Base-by-base conservation (phyloP, 192 early-diverging fungal genomes). In the Backusella parvicylindrica region DNA sequence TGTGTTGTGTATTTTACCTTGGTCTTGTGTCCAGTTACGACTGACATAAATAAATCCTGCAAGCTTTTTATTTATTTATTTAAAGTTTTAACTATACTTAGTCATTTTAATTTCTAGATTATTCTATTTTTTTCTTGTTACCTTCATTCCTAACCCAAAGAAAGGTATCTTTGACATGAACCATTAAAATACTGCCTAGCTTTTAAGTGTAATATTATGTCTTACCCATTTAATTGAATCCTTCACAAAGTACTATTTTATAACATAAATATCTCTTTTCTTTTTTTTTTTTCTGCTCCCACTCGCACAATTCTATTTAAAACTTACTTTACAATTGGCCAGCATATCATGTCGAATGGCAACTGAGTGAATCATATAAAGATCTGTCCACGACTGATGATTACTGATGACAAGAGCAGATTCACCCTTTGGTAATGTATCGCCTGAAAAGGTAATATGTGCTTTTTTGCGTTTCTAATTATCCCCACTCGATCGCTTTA, bases 101-200 rank as follows among this genome's bases (percentile, higher is more conserved):
- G 2, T 16, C 32, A 40, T 36, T 9, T n/a, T 40, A 1, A 16
- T 15, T 50, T 53, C 7, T 68, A 47, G 43, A 47, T 47, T 47
- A 6, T n/a, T 60, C 16, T 56, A 12, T 56, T 6, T 37, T 1
- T 11, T 43, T 7, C 31, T 64, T 73, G 71, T 71, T 75, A 84
- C 84, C 87, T 86, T 87, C 87, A 89, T 89, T 33, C 87, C 87
- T 81, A 83, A 87, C 43, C 87, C 87, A 77, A 87, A 89, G 72
- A 89, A 89, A 9, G 87, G 87, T 69, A 89, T 80, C 87, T 88
- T 80, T 16, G 0, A 12, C 37, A 38, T 23, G n/a, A n/a, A n/a
- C n/a, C n/a, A n/a, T n/a, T n/a, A n/a, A n/a, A n/a, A n/a, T n/a
- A n/a, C n/a, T n/a, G n/a, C n/a, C n/a, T n/a, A n/a, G n/a, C n/a